Base-by-base conservation (phyloP, 2,329 filamentous ascomycete species). In the Diaporthe helianthi region DNA sequence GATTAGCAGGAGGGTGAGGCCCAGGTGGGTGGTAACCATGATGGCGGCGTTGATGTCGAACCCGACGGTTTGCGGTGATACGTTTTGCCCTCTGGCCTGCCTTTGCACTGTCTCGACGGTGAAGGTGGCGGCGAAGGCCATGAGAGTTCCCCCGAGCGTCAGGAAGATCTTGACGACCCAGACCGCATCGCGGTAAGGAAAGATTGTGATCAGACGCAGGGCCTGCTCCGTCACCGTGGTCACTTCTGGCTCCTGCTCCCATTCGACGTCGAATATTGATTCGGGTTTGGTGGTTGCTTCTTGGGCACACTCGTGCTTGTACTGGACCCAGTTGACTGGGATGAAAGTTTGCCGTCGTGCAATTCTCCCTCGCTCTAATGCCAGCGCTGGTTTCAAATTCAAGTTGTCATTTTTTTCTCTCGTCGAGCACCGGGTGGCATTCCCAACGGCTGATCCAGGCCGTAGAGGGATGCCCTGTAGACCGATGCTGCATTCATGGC, bases 111-210 rank as follows among this genome's bases (percentile, higher is more conserved):
- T 63, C 0, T 49, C 58, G 44, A 49, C 58, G 13, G 7, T n/a
- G 29, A 63, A 63, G n/a, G 41, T 63, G 44, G 58, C 58, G n/a
- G 58, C 58, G n/a, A 63, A n/a, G 44, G 58, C 58, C 58, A 63
- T 63, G 13, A 63, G 29, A 26, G 44, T 36, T 7, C 58, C 58
- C 15, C 58, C 58, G 13, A 63, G 58, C 4, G 58, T 63, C 3
- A 63, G n/a, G 44, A 63, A 63, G 4, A 63, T 36, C 44, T 63
- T 63, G 44, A 63, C 58, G 36, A 63, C 58, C 58, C 58, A 63
- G 44, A 63, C 58, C 2, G 58, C 58, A 17, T 63, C 58, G 3
- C 58, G 29, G n/a, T 63, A 63, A 3, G 58, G 58, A 26, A 63
- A 63, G 26, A 63, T 49, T 3, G 58, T 63, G 29, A 63, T 17